Conservation (phyloP, 2,329 filamentous ascomycete genomes). For the Calonectria fujianensis region DNA sequence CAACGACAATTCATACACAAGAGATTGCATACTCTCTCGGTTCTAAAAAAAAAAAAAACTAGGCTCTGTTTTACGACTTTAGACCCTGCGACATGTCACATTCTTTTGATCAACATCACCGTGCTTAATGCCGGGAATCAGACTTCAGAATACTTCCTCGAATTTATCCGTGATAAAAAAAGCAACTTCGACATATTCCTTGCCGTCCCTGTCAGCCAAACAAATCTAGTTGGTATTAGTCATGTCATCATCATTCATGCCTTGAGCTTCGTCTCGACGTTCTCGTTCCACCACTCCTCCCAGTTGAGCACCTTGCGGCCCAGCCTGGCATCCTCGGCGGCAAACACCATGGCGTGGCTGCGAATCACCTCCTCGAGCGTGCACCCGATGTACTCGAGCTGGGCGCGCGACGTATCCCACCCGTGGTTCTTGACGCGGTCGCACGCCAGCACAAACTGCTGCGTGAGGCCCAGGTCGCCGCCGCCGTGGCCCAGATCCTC, state of each 20-base stretch:
- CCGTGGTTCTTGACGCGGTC: conserved; percentile 84
- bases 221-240: not conserved
- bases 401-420: conserved; percentile 81
- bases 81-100: not conserved
- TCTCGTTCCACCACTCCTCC: conserved; percentile 81
- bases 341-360: conserved; percentile 95
- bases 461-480: conserved; percentile 76
- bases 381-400: conserved; percentile 85
- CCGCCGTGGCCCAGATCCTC: conserved; percentile 64
- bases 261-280: conserved; percentile 53
- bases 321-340: conserved; percentile 89
- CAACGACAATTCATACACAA: not conserved
- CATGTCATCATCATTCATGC: conserved; percentile 4
- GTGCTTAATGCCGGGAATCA: not conserved
- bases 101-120: not conserved
- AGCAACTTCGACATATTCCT: not conserved
- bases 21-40: not conserved
- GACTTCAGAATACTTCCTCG: not conserved
- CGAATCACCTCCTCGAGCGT: conserved; percentile 90
- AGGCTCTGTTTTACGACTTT: not conserved
- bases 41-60: not conserved
- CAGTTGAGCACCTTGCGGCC: conserved; percentile 83
- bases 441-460: conserved; percentile 89
- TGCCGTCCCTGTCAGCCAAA: not conserved
- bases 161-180: conserved; percentile 4